Percentiles rank a stretch among this genome's conserved stretches.
Conservation (phyloP, 495 filamentous ascomycete genomes). For the Aspergillus olivimuriae region DNA sequence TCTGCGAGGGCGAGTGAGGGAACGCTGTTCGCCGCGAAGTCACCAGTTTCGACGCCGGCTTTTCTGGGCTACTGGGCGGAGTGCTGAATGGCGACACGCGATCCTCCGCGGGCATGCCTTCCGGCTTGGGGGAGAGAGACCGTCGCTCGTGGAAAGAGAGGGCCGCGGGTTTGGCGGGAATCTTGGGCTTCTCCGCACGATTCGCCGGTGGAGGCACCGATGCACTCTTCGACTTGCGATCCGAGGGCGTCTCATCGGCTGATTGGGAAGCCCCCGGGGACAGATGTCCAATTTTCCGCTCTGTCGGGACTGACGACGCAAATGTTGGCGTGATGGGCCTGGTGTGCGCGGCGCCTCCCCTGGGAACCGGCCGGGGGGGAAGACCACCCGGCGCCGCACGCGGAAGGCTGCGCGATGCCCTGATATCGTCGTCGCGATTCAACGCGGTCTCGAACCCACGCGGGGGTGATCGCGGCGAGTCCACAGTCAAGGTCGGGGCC, state of each 20-base stretch:
- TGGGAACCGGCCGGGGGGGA: conserved; percentile 34
- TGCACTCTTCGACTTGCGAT: conserved; percentile 32
- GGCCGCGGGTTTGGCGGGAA: conserved; percentile 44
- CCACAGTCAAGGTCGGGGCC: conserved; percentile 63
- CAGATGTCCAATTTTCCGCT: conserved; percentile 47
- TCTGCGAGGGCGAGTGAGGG: conserved; percentile 12
- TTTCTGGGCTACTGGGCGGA: conserved; percentile 73
- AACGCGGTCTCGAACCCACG: conserved; percentile 23
- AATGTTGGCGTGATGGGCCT: conserved; percentile 43
- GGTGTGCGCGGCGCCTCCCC: conserved; percentile 26
- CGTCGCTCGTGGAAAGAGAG: conserved; percentile 25
- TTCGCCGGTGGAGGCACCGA: conserved; percentile 67
- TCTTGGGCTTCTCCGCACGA: conserved; percentile 74
- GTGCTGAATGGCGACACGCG: conserved; percentile 82
- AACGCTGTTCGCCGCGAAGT: conserved; percentile 10
- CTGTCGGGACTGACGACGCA: conserved; percentile 43
- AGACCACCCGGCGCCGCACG: conserved; percentile 24
- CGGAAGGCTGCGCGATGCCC: conserved; percentile 20
- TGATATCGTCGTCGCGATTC: conserved; percentile 18
- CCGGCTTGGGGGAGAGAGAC: conserved; percentile 30
- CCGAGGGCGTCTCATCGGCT: conserved; percentile 17
- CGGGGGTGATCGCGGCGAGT: conserved; percentile 71
- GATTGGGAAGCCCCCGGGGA: conserved; percentile 30
- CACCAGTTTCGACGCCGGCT: conserved; percentile 25
- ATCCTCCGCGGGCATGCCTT: conserved; percentile 37